These are phyloP conservation scores for Ballota nigra DNA, from an alignment of 257 asterid species.

Conservation along the genomic window DNA sequence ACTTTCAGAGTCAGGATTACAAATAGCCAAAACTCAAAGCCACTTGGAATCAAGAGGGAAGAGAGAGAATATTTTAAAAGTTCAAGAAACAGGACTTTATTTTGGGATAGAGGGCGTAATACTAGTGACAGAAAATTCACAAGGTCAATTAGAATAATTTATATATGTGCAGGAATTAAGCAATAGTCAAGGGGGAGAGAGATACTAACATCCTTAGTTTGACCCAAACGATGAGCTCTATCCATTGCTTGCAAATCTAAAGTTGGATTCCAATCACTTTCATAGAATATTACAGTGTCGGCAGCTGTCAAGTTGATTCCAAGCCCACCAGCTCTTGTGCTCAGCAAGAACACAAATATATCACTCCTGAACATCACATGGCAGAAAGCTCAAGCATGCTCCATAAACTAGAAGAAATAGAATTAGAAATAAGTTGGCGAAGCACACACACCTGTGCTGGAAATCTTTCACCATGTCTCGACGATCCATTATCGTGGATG, in stretches of 20 bases:
- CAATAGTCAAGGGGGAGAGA: slow-evolving; percentile 5
- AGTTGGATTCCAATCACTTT: slow-evolving; percentile 99
- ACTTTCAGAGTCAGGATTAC: background rate
- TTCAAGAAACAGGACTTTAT: background rate
- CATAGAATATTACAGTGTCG: slow-evolving; percentile 95
- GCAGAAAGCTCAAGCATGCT: slow-evolving; percentile 9
- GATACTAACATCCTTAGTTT: slow-evolving; percentile 79
- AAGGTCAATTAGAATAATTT: background rate
- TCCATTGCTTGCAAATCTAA: slow-evolving; percentile 98
- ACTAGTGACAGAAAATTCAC: background rate
- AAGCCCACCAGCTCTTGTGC: slow-evolving; percentile 99
- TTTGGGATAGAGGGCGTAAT: background rate
- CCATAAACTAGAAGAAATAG: background rate
- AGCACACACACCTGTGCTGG: slow-evolving; percentile 78
- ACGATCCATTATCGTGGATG: slow-evolving; percentile 90
- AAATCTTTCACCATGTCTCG: slow-evolving; percentile 99
- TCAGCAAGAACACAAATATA: slow-evolving; percentile 91
- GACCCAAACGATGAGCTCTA: slow-evolving; percentile 97
- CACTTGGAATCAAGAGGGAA: background rate
- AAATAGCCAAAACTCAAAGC: background rate
- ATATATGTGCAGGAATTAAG: background rate
- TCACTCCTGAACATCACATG: slow-evolving; percentile 53
- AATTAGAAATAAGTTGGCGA: background rate
- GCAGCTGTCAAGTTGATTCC: slow-evolving; percentile 98
- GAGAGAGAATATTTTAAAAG: background rate